Conservation (phyloP, 2,329 filamentous ascomycete species). For the Thelonectria discophora region DNA sequence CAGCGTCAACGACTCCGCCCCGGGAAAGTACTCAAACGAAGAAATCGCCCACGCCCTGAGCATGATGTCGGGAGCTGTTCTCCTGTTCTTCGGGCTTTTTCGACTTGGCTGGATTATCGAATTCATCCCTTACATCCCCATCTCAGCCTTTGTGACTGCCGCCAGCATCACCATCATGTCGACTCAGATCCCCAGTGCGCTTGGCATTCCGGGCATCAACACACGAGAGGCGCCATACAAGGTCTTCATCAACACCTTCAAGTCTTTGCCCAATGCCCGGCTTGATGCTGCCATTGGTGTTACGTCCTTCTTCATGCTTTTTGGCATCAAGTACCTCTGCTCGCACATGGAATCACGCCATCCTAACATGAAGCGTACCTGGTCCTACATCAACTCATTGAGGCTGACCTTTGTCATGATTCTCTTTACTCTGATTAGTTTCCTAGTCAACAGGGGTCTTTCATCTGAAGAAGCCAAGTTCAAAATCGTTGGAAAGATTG, state of each 20-base stretch:
- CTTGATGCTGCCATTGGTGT: constrained; percentile 79
- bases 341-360: constrained; percentile 67
- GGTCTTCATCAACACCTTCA: constrained; percentile 55
- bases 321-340: constrained; percentile 69
- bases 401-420: constrained; percentile 79
- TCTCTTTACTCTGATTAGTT: constrained; percentile 79
- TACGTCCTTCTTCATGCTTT: constrained; percentile 71
- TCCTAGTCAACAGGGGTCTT: constrained; percentile 67
- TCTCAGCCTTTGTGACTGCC: constrained; percentile 61
- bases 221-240: constrained; percentile 56
- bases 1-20: constrained; percentile 48
- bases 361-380: constrained; percentile 68
- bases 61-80: constrained; percentile 54
- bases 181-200: constrained; percentile 55
- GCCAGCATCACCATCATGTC: constrained; percentile 61
- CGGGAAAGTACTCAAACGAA: constrained; percentile 48
- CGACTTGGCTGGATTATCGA: constrained; percentile 61
- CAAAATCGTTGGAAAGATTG: constrained; percentile 71
- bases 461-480: constrained; percentile 61
- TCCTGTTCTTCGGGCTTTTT: constrained; percentile 56
- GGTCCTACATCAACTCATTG: constrained; percentile 79
- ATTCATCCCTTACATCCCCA: constrained; percentile 60
- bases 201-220: constrained; percentile 56
- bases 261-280: constrained; percentile 53
- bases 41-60: constrained; percentile 56